A percentile compares a stretch with the other conserved stretches of the same genome.
Evolutionary conservation across 1,284 basidiomycete genomes (phyloP).

Genomic region (Ustilago bromivora): DNA sequence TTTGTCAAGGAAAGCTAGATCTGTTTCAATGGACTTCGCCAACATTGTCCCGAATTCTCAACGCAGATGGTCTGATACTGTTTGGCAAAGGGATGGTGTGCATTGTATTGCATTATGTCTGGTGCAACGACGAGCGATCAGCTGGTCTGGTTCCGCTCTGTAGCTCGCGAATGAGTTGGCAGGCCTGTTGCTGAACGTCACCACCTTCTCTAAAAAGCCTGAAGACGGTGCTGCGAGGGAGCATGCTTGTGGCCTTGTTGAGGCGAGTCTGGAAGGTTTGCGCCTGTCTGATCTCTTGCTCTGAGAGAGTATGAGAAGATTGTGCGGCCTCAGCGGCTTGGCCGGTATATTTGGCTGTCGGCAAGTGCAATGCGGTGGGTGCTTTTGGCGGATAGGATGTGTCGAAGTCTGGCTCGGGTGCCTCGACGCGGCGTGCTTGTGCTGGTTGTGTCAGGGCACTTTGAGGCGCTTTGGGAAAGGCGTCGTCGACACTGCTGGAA

Average conservation of each 20-base stretch:
- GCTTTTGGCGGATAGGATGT: conserved; percentile 39
- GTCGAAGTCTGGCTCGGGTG: conserved; percentile 22
- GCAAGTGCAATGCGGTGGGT: conserved; percentile 26
- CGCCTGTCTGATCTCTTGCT: conserved; percentile 37
- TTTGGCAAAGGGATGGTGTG: neutral
- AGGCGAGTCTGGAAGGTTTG: conserved; percentile 45
- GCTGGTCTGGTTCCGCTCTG: conserved; percentile 47
- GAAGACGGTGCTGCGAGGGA: conserved; percentile 51
- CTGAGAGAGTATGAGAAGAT: conserved; percentile 24
- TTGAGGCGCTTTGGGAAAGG: conserved; percentile 27
- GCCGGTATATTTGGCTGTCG: conserved; percentile 18
- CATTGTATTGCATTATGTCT: neutral
- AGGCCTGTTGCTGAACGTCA: conserved; percentile 42
- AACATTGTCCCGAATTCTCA: too few species aligned
- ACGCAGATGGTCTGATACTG: too few species aligned
- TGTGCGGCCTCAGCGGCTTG: conserved; percentile 4
- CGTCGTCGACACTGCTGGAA: neutral
- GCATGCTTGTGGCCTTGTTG: conserved; percentile 41
- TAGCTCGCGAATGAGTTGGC: conserved; percentile 44
- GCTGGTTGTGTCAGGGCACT: conserved; percentile 30
- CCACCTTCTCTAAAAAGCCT: conserved; percentile 44
- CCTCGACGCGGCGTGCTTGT: conserved; percentile 10
- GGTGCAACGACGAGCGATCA: conserved; percentile 22
- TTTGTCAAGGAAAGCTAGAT: too few species aligned
- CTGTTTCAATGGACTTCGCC: too few species aligned